Evolutionary conservation across 2,329 filamentous ascomycete genomes (phyloP).

Genomic region (Torrubiellomyces zombiae): DNA sequence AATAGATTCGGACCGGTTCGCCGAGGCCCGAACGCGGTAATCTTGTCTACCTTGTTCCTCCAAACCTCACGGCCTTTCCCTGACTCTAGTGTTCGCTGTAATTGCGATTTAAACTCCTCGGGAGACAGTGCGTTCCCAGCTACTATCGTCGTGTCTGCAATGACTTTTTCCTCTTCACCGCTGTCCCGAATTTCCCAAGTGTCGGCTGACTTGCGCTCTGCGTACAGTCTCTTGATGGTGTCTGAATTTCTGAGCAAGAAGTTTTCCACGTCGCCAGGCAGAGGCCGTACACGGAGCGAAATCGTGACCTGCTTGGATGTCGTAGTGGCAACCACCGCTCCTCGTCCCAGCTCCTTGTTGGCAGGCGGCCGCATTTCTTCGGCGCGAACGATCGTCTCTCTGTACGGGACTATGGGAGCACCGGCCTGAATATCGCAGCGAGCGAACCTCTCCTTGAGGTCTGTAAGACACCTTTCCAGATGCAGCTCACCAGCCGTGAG

Average conservation of each 20-base stretch:
- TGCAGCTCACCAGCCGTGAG: slow-evolving; percentile 89
- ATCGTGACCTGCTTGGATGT: slow-evolving; percentile 76
- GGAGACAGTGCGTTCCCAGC: slow-evolving; percentile 48
- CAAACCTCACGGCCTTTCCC: slow-evolving; percentile 60
- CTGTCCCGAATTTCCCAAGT: slow-evolving; percentile 14
- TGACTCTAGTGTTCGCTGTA: slow-evolving; percentile 51
- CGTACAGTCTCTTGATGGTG: slow-evolving; percentile 64
- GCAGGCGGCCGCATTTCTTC: slow-evolving; percentile 84
- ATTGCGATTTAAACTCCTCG: slow-evolving; percentile 60
- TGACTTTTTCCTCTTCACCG: slow-evolving; percentile 23
- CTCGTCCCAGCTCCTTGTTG: slow-evolving; percentile 73
- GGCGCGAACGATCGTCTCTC: slow-evolving; percentile 75
- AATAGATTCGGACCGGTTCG: slow-evolving; percentile 78
- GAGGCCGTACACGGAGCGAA: slow-evolving; percentile 57
- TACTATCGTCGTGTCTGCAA: slow-evolving; percentile 38
- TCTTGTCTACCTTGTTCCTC: slow-evolving; percentile 60
- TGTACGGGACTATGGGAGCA: slow-evolving; percentile 86
- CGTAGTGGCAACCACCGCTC: slow-evolving; percentile 58
- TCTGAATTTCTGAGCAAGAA: slow-evolving; percentile 69
- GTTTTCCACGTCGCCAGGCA: slow-evolving; percentile 64
- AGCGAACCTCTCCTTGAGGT: slow-evolving; percentile 82
- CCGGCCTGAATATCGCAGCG: slow-evolving; percentile 89
- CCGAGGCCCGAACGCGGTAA: slow-evolving; percentile 79
- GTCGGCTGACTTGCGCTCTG: slow-evolving; percentile 38
- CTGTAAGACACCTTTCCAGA: slow-evolving; percentile 82